A percentile compares a stretch with the other conserved stretches of the same genome.
phyloP scores from a whole-genome alignment of 164 flowering plant species.

The Euptelea pleiosperma region DNA sequence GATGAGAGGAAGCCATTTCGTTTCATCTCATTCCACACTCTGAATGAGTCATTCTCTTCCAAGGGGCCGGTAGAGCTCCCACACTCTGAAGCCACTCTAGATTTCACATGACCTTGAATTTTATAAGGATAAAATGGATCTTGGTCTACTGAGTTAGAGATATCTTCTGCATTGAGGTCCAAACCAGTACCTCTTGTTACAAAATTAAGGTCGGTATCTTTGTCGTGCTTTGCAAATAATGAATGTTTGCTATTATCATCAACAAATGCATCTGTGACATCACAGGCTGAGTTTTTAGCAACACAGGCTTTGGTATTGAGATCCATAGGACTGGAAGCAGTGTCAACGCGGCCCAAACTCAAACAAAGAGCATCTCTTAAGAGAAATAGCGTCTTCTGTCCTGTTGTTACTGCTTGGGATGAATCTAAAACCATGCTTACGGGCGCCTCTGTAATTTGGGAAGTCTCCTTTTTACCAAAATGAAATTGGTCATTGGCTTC shows the following conservation, averaged over 20 bases:
- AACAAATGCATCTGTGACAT: conserved; percentile 5
- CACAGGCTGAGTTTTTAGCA: conserved; percentile 2
- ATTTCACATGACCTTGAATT: conserved; percentile 27
- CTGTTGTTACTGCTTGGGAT: conserved; percentile 16
- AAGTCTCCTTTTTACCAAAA: conserved; percentile 21
- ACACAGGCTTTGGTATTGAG: conserved; percentile 27
- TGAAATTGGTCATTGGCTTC: conserved; percentile 10
- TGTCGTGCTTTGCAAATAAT: conserved; percentile 14
- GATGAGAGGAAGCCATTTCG: conserved; percentile 75
- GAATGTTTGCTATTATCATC: conserved; percentile 15
- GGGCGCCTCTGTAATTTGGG: conserved; percentile 25
- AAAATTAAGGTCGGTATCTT: conserved; percentile 10
- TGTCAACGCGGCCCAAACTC: conserved; percentile 10
- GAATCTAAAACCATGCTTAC: conserved; percentile 15
- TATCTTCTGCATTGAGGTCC: conserved; percentile 52
- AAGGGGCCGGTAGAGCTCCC: conserved; percentile 56
- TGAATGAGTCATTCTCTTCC: conserved; percentile 56
- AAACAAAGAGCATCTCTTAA: conserved; percentile 13
- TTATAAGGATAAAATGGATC: conserved; percentile 35
- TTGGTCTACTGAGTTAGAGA: conserved; percentile 38
- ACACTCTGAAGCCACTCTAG: conserved; percentile 55
- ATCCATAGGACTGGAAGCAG: conserved; percentile 23
- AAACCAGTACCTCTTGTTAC: conserved; percentile 31
- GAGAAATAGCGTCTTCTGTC: conserved; percentile 8
- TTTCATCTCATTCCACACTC: conserved; percentile 80